Evolutionary conservation across 2,329 filamentous ascomycete species (phyloP).

Genomic region (Fusarium guadeloupense): DNA sequence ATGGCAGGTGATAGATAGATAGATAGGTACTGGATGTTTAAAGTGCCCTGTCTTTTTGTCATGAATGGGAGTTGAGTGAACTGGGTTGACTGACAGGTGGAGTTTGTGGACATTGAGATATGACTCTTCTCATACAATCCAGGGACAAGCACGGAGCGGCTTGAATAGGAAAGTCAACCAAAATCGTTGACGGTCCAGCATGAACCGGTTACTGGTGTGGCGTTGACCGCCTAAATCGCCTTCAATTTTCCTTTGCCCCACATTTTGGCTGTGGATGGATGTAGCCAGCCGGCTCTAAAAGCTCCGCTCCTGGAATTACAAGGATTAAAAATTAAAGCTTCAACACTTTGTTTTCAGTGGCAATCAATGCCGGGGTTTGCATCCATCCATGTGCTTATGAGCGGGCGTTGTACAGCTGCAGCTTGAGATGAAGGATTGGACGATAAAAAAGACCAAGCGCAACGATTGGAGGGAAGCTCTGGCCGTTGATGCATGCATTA

Average conservation of each 20-base stretch:
- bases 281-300: background rate
- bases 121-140: slow-evolving; percentile 1
- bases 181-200: background rate
- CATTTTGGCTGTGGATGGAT: background rate
- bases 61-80: background rate
- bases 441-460: slow-evolving; percentile 5
- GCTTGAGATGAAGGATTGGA: slow-evolving; percentile 3
- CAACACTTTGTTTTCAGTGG: background rate
- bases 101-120: background rate
- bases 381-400: slow-evolving; percentile 6
- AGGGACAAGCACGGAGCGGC: slow-evolving; percentile 9
- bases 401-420: background rate
- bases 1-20: background rate
- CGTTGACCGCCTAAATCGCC: slow-evolving; percentile 8
- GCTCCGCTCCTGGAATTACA: background rate
- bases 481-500: background rate
- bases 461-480: slow-evolving; percentile 12
- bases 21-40: too few species aligned
- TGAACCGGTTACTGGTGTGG: slow-evolving; percentile 14
- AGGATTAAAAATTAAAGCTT: background rate
- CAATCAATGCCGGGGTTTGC: slow-evolving; percentile 2
- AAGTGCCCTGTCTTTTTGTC: background rate
- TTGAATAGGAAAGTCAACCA: slow-evolving; percentile 17
- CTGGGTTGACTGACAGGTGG: slow-evolving; percentile 9
- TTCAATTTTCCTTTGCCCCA: slow-evolving; percentile 11